Base-by-base conservation (phyloP, 345 rosid genomes). In the Erucastrum elatum region DNA sequence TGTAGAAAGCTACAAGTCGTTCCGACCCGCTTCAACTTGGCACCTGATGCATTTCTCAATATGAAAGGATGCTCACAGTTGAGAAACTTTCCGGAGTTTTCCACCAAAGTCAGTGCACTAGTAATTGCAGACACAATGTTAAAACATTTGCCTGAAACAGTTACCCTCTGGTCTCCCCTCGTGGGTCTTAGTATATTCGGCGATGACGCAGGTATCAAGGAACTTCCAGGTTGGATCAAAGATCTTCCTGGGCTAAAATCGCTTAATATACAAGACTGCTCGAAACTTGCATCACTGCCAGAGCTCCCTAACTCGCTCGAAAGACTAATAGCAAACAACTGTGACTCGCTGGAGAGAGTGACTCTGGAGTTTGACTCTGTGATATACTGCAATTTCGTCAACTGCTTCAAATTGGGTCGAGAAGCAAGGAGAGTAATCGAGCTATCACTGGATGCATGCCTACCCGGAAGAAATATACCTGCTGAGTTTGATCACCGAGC, bases 41-140 rank as follows among this genome's bases (percentile, higher is more conserved):
- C 11, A 55, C 27, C 60, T 16, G 4, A 2, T 55, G 60, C 60
- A 7, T 55, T 6, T 55, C 10, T 55, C 27, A 8, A 16, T 8
- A 55, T 55, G 60, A 7, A 16, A 0, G 10, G 10, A 16, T 55
- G 60, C 60, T 17, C 60, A 55, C 60, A 55, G 1, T 55, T 55
- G 27, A 17, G 60, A 55, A 71, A 56, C 8, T 0, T 82, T 62
- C 84, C 85, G 41, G 62, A 58, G 26, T 49, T 84, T 16, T 73
- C 63, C 1, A 30, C 17, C 0, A 74, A 75, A 59, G 60, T 81
- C 56, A 6, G 26, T 6, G 0, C 12, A 5, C 73, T 83, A n/a
- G 0, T 0, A 8, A 56, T 67, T 3, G 3, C 46, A 67, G 66
- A 75, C 60, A 67, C 79, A 39, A 39, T 67, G 79, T 4, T 75